Percentiles rank a stretch among this genome's conserved stretches.
phyloP scores from a whole-genome alignment of 352 stramenopile species.

The Pelagophyceae sp. region DNA sequence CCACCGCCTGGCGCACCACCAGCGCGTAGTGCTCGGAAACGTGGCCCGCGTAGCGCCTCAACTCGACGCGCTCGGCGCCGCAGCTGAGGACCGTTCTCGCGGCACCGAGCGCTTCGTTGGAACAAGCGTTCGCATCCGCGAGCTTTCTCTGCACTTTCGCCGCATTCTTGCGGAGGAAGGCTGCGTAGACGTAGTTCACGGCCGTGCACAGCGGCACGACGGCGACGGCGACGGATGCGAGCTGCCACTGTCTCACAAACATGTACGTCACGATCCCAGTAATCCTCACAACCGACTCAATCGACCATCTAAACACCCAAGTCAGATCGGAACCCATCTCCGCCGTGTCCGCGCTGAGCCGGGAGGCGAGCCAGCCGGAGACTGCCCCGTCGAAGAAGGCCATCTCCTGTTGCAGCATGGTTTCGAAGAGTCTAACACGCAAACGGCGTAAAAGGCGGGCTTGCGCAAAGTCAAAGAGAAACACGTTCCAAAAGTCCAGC shows the following conservation, averaged over 20 bases:
- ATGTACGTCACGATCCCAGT: slow-evolving; percentile 58
- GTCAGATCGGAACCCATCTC: slow-evolving; percentile 59
- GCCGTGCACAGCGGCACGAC: slow-evolving; percentile 54
- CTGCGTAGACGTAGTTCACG: slow-evolving; percentile 53
- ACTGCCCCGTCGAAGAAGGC: slow-evolving; percentile 54
- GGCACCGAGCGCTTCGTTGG: slow-evolving; percentile 15
- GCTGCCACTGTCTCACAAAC: slow-evolving; percentile 46
- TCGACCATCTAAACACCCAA: slow-evolving; percentile 62
- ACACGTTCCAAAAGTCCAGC: slow-evolving; percentile 62
- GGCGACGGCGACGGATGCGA: slow-evolving; percentile 49
- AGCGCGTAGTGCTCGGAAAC: slow-evolving; percentile 53
- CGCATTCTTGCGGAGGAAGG: slow-evolving; percentile 51
- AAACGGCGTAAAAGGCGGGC: slow-evolving; percentile 51
- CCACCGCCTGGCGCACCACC: slow-evolving; percentile 50
- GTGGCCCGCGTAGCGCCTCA: slow-evolving; percentile 24
- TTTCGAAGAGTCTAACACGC: slow-evolving; percentile 47
- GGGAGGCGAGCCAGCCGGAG: slow-evolving; percentile 51
- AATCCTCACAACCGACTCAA: slow-evolving; percentile 57
- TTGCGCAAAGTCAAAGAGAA: slow-evolving; percentile 57
- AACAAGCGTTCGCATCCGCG: slow-evolving; percentile 24
- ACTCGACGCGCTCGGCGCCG: slow-evolving; percentile 8
- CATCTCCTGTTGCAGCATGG: slow-evolving; percentile 54
- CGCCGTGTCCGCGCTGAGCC: slow-evolving; percentile 55
- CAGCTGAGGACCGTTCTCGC: slow-evolving; percentile 9
- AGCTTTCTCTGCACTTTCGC: slow-evolving; percentile 53